These are phyloP conservation scores for Camelina sativa DNA, from an alignment of 345 rosid species.

Conservation along the genomic window DNA sequence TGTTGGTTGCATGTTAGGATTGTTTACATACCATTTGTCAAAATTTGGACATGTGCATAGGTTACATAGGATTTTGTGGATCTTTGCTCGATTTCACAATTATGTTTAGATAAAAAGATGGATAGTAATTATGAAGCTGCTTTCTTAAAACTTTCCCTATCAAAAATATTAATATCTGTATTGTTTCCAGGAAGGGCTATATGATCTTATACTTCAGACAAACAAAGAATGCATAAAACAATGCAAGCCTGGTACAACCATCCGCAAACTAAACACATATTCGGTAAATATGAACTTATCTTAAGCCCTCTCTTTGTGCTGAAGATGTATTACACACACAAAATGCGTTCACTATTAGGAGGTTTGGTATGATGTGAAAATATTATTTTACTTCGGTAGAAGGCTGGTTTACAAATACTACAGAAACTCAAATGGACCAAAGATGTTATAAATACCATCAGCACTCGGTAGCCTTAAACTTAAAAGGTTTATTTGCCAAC, in stretches of 20 bases:
- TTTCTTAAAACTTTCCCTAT: neutral
- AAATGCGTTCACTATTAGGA: neutral
- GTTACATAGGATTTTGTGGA: neutral
- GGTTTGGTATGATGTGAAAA: constrained; percentile 7
- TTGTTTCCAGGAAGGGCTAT: constrained; percentile 72
- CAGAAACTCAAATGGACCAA: neutral
- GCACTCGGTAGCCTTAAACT: neutral
- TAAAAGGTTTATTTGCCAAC: constrained; percentile 7
- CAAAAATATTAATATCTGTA: constrained; percentile 1
- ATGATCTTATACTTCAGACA: constrained; percentile 83
- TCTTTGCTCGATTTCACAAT: neutral
- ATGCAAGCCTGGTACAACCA: constrained; percentile 82
- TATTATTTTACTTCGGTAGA: neutral
- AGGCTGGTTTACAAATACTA: constrained; percentile 1
- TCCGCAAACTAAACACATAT: constrained; percentile 68
- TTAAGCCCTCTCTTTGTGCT: constrained; percentile 17
- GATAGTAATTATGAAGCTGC: neutral
- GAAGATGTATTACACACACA: constrained; percentile 19
- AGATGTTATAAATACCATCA: constrained; percentile 15
- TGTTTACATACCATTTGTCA: neutral
- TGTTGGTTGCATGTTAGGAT: neutral
- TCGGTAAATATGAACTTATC: constrained; percentile 59
- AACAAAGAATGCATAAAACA: constrained; percentile 76
- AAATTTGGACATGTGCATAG: neutral
- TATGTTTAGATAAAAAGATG: neutral